These are phyloP conservation scores for Colletotrichum viniferum DNA, from an alignment of 2,329 filamentous ascomycete genomes.

Conservation along the genomic window DNA sequence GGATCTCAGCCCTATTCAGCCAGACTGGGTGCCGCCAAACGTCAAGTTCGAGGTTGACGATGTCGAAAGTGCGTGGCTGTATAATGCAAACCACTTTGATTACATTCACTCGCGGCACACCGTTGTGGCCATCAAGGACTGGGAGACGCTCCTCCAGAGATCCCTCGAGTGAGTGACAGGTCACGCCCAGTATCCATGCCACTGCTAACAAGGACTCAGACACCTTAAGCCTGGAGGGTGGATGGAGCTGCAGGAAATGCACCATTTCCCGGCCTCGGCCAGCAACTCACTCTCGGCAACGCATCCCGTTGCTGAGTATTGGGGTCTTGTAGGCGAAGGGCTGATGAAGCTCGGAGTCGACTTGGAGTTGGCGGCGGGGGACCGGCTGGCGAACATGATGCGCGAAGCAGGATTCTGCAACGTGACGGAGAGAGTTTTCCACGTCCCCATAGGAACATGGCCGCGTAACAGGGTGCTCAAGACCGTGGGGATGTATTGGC, in stretches of 20 bases:
- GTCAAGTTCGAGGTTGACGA: slow-evolving; percentile 63
- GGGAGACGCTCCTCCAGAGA: slow-evolving; percentile 52
- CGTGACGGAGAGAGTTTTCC: slow-evolving; percentile 52
- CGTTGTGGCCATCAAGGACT: slow-evolving; percentile 60
- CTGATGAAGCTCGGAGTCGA: slow-evolving; percentile 50
- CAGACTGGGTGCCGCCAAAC: slow-evolving; percentile 59
- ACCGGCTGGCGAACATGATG: slow-evolving; percentile 48
- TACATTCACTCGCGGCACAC: slow-evolving; percentile 65
- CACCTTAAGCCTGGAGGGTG: slow-evolving; percentile 59
- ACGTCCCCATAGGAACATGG: slow-evolving; percentile 60
- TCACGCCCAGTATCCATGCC: background rate
- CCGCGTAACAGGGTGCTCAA: slow-evolving; percentile 55
- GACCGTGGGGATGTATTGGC: slow-evolving; percentile 56
- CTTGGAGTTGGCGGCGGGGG: slow-evolving; percentile 46
- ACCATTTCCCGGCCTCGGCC: slow-evolving; percentile 51
- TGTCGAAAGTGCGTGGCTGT: slow-evolving; percentile 60
- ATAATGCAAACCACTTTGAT: slow-evolving; percentile 60
- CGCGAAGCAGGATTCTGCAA: slow-evolving; percentile 56
- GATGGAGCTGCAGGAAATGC: slow-evolving; percentile 60
- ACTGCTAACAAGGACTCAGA: slow-evolving; percentile 28
- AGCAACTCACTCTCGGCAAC: slow-evolving; percentile 40
- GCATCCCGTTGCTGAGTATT: slow-evolving; percentile 51
- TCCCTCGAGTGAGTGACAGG: slow-evolving; percentile 47
- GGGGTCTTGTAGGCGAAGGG: slow-evolving; percentile 48
- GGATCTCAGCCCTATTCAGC: slow-evolving; percentile 64